A percentile compares a stretch with the other conserved stretches of the same genome.
These are phyloP conservation scores for Pythium plurisporium DNA, from an alignment of 352 stramenopile genomes.

Conservation along the genomic window DNA sequence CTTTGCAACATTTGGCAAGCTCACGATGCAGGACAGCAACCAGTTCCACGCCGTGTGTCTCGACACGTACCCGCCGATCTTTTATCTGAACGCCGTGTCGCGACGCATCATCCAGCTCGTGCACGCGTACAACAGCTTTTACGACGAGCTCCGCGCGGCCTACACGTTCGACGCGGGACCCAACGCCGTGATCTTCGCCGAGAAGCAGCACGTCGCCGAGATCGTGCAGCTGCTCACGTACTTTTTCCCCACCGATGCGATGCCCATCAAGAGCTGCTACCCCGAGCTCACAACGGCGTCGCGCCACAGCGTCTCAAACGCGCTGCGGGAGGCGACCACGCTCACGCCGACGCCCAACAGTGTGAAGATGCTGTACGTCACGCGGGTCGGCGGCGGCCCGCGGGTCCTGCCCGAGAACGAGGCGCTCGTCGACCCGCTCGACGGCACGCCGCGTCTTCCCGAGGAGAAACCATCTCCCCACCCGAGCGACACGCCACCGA, in stretches of 20 bases:
- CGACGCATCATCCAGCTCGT: constrained; percentile 81
- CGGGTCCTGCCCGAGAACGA: constrained; percentile 31
- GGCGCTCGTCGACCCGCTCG: constrained; percentile 44
- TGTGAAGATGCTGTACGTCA: constrained; percentile 73
- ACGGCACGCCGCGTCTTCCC: constrained; percentile 25
- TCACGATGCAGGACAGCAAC: constrained; percentile 99
- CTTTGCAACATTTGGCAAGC: constrained; percentile 92
- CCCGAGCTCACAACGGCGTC: not conserved
- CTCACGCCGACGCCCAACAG: constrained; percentile 12
- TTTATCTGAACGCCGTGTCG: constrained; percentile 97
- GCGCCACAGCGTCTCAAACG: not conserved
- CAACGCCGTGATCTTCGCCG: constrained; percentile 95
- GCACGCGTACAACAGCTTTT: constrained; percentile 91
- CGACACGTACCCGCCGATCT: constrained; percentile 97
- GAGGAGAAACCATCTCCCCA: not conserved
- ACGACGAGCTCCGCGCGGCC: constrained; percentile 72
- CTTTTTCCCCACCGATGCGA: constrained; percentile 36
- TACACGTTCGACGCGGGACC: constrained; percentile 99
- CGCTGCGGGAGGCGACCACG: constrained; percentile 5
- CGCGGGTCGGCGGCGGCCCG: constrained; percentile 49
- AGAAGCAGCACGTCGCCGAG: constrained; percentile 61
- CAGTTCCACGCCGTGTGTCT: constrained; percentile 98
- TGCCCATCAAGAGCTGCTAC: constrained; percentile 21
- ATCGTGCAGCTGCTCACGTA: constrained; percentile 53
- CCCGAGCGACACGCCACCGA: not conserved